Evolutionary conservation across 257 asterid genomes (phyloP), one percentile per base, ranked within the genome.

Genomic region (Orobanche coerulescens): DNA sequence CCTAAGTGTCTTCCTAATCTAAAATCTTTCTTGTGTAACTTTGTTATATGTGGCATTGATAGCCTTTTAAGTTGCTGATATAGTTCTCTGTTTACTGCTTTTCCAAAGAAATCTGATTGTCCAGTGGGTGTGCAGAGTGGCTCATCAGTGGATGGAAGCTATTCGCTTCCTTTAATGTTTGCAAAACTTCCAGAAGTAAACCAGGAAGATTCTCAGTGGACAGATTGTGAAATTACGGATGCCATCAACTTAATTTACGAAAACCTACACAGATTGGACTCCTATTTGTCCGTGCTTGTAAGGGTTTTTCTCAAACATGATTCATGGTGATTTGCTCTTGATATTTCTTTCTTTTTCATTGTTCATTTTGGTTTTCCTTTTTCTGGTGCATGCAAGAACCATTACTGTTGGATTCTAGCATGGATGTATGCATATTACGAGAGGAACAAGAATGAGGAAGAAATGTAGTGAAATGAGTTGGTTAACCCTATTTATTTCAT

Each of bases 201-300:
- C 68, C 90, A 71, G 65, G 93, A 84, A 79, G 95, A 84, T 60
- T 93, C 94, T 47, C 96, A 67, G 80, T 89, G 97, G 97, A 84
- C 95, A 46, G 86, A 83, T 51, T 78, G 86, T 69, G 99, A 86
- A 80, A 80, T 81, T 51, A 81, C 72, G 67, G 97, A 93, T 76
- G 88, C 96, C 48, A 75, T 83, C 77, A 84, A 76, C 80, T 42
- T 89, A 79, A 81, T 89, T 30, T 76, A 84, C 71, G 86, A 86
- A 62, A 93, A 93, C 76, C 82, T 93, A 53, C 80, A 68, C 63
- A 79, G 75, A 73, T 73, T 93, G 80, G 88, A 89, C 75, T 71
- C 90, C n/a, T 86, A 89, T 62, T n/a, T 89, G 67, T 81, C 91
- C 64, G 75, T 71, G 49, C 78, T 88, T 66, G 98, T 91, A 84